A percentile compares a stretch with the other conserved stretches of the same genome.
phyloP scores from a whole-genome alignment of 2,329 filamentous ascomycete species.

The Talaromyces sp. region DNA sequence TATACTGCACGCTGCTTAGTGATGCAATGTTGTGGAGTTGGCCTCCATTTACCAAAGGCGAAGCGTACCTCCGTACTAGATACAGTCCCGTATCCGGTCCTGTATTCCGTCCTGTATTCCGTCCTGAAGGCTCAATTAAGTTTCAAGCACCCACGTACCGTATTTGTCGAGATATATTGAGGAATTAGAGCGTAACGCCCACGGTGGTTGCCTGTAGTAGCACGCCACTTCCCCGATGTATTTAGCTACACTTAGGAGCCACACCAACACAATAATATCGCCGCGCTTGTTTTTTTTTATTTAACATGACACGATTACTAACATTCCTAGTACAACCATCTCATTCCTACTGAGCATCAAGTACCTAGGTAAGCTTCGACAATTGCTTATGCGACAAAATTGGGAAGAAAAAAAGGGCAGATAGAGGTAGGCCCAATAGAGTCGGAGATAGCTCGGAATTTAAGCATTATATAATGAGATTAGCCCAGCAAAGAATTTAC shows the following conservation, averaged over 20 bases:
- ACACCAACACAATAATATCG: not conserved
- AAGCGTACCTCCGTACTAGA: too few relatives aligned
- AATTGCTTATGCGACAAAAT: not conserved
- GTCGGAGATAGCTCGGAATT: too few relatives aligned
- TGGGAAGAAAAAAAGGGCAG: not conserved
- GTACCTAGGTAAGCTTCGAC: not conserved
- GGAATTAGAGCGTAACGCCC: not conserved
- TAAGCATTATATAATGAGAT: too few relatives aligned
- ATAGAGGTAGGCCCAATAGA: too few relatives aligned
- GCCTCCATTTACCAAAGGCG: too few relatives aligned
- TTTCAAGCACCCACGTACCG: not conserved
- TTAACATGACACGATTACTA: not conserved
- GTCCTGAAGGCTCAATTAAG: not conserved
- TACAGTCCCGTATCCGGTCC: not conserved
- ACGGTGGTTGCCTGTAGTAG: not conserved
- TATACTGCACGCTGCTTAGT: not conserved
- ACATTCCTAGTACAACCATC: not conserved
- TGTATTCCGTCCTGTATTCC: not conserved
- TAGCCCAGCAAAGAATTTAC: too few relatives aligned
- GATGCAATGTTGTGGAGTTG: not conserved
- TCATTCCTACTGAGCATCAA: not conserved
- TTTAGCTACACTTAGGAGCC: not conserved
- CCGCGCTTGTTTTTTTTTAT: not conserved
- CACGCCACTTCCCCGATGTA: not conserved
- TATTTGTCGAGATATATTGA: not conserved